These are phyloP conservation scores for Botryobasidium botryosum DNA, from an alignment of 768 basidiomycete genomes.

Conservation along the genomic window DNA sequence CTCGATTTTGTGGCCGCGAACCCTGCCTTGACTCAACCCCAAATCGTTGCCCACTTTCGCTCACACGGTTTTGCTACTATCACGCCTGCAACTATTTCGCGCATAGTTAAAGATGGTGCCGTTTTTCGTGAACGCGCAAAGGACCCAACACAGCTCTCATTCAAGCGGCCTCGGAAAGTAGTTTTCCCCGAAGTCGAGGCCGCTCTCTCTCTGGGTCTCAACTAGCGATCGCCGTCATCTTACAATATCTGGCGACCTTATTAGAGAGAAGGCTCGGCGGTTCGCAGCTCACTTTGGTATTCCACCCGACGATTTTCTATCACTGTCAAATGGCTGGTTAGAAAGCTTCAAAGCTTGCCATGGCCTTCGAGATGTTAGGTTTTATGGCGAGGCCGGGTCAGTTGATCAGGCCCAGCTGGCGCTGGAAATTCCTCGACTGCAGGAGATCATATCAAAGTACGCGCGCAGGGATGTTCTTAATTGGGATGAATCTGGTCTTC, in stretches of 20 bases:
- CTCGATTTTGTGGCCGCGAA: background rate
- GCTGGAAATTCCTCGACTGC: background rate
- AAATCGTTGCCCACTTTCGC: background rate
- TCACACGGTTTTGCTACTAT: background rate
- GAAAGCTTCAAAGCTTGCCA: constrained; percentile 1
- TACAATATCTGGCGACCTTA: background rate
- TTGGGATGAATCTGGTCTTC: constrained; percentile 6
- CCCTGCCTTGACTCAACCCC: background rate
- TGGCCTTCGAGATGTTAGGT: background rate
- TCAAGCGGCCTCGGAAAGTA: constrained; percentile 2
- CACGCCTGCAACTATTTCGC: background rate
- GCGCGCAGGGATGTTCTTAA: constrained; percentile 1
- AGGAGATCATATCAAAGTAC: background rate
- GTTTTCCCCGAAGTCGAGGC: constrained; percentile 1
- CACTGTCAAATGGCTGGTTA: constrained; percentile 1
- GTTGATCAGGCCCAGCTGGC: background rate
- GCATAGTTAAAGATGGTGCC: background rate
- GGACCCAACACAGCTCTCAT: background rate
- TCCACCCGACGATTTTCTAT: background rate
- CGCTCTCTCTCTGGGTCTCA: background rate
- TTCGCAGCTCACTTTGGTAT: background rate
- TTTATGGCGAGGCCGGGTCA: constrained; percentile 7
- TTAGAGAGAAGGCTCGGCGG: background rate
- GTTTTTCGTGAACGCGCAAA: background rate
- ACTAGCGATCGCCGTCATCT: background rate